phyloP scores from a whole-genome alignment of 2,329 filamentous ascomycete species.

The Pochonia chlamydosporia region DNA sequence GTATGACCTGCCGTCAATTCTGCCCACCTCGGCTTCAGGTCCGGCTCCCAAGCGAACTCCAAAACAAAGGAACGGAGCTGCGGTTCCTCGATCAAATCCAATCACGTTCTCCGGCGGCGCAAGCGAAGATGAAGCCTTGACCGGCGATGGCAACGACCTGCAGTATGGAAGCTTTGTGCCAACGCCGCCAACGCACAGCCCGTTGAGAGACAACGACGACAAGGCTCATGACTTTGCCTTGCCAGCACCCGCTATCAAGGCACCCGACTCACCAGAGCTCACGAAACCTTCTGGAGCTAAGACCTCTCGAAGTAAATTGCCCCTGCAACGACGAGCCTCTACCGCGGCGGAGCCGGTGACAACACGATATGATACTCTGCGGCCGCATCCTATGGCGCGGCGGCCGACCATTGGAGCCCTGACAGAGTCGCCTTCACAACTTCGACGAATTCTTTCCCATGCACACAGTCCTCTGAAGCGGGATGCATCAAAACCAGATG shows the following conservation, averaged over 20 bases:
- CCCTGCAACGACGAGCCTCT: conserved; percentile 32
- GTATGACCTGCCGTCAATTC: conserved; percentile 3
- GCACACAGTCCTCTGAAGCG: conserved; percentile 9
- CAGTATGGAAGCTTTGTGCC: conserved; percentile 50
- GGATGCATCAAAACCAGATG: conserved; percentile 29
- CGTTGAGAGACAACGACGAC: conserved; percentile 5
- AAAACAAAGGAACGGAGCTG: background rate
- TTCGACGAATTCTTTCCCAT: conserved; percentile 31
- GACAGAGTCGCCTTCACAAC: conserved; percentile 21
- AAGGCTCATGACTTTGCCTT: conserved; percentile 39
- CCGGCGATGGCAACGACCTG: conserved; percentile 29
- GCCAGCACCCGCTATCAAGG: conserved; percentile 46
- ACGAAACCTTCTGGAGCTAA: conserved; percentile 12
- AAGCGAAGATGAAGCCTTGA: conserved; percentile 6
- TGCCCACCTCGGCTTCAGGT: background rate
- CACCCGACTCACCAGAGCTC: conserved; percentile 23
- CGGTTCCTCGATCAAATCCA: conserved; percentile 1
- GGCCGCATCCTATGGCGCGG: conserved; percentile 10
- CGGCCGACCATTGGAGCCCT: conserved; percentile 7
- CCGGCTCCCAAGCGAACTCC: background rate
- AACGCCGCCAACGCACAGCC: conserved; percentile 31
- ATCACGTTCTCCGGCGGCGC: conserved; percentile 1
- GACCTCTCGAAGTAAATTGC: conserved; percentile 17
- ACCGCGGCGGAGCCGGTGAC: conserved; percentile 18
- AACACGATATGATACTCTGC: background rate